Conservation (phyloP, 257 asterid genomes). For the Fraxinus americana region DNA sequence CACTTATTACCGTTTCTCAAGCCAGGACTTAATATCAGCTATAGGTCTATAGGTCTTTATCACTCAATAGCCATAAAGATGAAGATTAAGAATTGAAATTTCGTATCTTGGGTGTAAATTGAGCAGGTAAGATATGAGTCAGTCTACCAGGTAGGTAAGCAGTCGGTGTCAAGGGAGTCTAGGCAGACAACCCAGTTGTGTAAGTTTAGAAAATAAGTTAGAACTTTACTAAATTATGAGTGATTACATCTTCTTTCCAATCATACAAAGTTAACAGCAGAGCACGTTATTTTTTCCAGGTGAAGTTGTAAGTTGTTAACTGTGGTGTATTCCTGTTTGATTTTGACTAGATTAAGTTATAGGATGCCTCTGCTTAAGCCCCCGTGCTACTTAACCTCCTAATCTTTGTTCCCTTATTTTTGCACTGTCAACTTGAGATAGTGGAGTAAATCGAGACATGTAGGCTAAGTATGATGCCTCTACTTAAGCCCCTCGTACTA, state of each 20-base stretch:
- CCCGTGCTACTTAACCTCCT: background rate
- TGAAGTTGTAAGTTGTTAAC: background rate
- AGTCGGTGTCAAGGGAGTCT: background rate
- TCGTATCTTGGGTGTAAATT: background rate
- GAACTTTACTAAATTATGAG: background rate
- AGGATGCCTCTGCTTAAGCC: background rate
- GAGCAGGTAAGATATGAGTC: background rate
- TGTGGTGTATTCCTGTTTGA: background rate
- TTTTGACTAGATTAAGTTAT: background rate
- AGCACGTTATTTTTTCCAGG: background rate
- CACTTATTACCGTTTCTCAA: background rate
- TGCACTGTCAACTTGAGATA: background rate
- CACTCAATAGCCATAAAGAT: background rate
- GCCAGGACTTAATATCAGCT: background rate
- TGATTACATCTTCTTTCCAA: background rate
- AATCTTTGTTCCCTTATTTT: background rate
- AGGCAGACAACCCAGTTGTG: background rate
- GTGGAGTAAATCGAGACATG: background rate
- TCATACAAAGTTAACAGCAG: conserved; percentile 4
- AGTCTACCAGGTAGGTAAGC: background rate
- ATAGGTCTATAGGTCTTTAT: background rate
- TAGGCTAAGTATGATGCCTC: background rate
- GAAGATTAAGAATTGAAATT: background rate
- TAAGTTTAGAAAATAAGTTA: background rate
- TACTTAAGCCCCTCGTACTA: background rate